These are phyloP conservation scores for Juncus effusus DNA, from an alignment of 176 grass and related monocot species.

Conservation along the genomic window DNA sequence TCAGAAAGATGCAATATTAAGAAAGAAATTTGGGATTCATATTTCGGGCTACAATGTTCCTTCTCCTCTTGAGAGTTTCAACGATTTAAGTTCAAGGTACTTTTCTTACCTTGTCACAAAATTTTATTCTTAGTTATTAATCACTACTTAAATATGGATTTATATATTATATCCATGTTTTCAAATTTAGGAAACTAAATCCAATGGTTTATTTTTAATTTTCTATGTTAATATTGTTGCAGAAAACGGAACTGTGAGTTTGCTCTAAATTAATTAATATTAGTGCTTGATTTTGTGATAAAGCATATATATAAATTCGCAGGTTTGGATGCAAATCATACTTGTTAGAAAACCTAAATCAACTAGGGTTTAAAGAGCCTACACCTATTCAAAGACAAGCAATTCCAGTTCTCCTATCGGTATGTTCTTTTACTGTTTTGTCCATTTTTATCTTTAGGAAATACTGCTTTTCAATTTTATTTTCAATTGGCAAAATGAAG, in stretches of 20 bases:
- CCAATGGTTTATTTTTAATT: too few species aligned
- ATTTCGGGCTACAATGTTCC: constrained; percentile 82
- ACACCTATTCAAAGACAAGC: constrained; percentile 96
- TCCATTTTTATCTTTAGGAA: background rate
- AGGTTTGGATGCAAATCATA: constrained; percentile 80
- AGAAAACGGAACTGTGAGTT: background rate
- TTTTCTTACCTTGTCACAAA: constrained; percentile 1
- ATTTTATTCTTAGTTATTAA: background rate
- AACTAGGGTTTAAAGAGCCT: constrained; percentile 75
- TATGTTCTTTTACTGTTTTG: constrained; percentile 35
- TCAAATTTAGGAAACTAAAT: too few species aligned
- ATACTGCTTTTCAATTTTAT: background rate
- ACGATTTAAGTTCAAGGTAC: constrained; percentile 71
- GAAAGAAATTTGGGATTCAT: constrained; percentile 75
- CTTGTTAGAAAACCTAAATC: constrained; percentile 52
- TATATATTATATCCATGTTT: too few species aligned
- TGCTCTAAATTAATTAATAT: too few species aligned
- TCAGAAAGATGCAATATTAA: constrained; percentile 60
- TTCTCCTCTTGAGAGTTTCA: constrained; percentile 67
- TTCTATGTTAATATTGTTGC: constrained; percentile 10
- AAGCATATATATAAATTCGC: constrained; percentile 7
- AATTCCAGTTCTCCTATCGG: constrained; percentile 81
- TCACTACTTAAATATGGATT: too few species aligned
- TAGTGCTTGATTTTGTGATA: too few species aligned
- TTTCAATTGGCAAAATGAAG: background rate